Base-by-base conservation (phyloP, 345 rosid genomes). In the Sonneratia alba region DNA sequence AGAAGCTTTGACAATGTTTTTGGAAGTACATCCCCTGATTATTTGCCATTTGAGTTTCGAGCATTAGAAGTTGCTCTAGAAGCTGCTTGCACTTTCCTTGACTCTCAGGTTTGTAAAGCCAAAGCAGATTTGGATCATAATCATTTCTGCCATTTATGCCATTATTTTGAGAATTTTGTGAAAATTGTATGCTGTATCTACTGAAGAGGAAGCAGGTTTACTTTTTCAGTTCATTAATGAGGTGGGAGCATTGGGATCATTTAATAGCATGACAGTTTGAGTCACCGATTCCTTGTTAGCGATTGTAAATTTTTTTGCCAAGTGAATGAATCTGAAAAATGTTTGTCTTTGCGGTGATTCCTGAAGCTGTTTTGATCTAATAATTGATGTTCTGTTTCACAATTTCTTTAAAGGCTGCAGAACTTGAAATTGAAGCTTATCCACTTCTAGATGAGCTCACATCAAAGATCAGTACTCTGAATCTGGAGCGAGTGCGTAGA, bases 381-480 rank as follows among this genome's bases (percentile, higher is more conserved):
- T 27, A 72, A 36, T 11, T 37, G 49, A 7, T 37, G 11, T 15
- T 36, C 10, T 51, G 53, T 72, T 70, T 45, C 59, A 55, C 22
- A 11, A 69, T 55, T 66, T 79, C 79, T 81, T 61, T 67, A 67
- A 83, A 96, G 99, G 99, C 98, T 77, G 94, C 96, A 77, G 98
- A 96, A 81, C 82, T 96, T 71, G 99, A 96, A 79, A 92, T 91
- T 80, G 99, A 96, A 86, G 99, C 99, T 74, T 96, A 96, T 79
- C 99, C 99, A 21, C 80, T 96, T 64, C 77, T 92, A 72, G 99
- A 96, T 76, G 98, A 92, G 81, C 91, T 96, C 71, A 91, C 98
- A 12, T 96, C 97, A 66, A 92, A 92, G 87, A 91, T 96, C 82
- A 96, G 99, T 77, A 96, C 99, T 21, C 77, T 92, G 76, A 96